Conservation (phyloP, 805 yeast species). For the Blastobotrys americana region DNA sequence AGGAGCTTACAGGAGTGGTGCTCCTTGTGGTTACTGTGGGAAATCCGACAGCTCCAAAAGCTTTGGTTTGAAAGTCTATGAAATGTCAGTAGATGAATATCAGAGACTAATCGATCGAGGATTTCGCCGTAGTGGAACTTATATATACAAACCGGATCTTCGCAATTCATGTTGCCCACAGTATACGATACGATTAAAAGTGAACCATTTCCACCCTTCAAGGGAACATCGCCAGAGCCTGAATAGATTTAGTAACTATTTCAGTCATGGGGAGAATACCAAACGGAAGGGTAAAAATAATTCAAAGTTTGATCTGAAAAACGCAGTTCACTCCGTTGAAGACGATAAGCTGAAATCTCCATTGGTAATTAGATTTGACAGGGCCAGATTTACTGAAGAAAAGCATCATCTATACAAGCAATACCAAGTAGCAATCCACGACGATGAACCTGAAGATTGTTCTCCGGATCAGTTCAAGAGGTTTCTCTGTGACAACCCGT, state of each 20-base stretch:
- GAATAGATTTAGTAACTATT: constrained; percentile 43
- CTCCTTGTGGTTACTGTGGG: constrained; percentile 68
- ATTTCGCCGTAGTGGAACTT: constrained; percentile 70
- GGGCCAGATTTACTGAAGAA: constrained; percentile 45
- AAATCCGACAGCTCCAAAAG: constrained; percentile 28
- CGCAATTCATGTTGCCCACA: constrained; percentile 70
- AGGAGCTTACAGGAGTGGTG: constrained; percentile 5
- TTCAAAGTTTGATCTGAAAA: constrained; percentile 26
- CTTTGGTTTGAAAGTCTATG: constrained; percentile 35
- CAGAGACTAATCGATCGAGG: constrained; percentile 65
- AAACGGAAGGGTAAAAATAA: constrained; percentile 18
- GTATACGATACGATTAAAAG: constrained; percentile 65
- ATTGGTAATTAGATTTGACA: constrained; percentile 42
- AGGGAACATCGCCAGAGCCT: constrained; percentile 64
- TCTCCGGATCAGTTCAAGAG: constrained; percentile 44
- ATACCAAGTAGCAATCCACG: constrained; percentile 67
- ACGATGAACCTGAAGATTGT: constrained; percentile 46
- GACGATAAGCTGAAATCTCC: constrained; percentile 13
- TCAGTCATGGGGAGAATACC: neutral
- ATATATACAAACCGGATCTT: constrained; percentile 59
- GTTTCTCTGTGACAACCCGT: constrained; percentile 68
- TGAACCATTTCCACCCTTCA: constrained; percentile 38
- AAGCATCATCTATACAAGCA: constrained; percentile 47
- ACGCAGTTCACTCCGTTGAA: constrained; percentile 37
- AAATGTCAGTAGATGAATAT: constrained; percentile 47